Evolutionary conservation across 805 yeast genomes (phyloP), one percentile per base, ranked within the genome.

Genomic region (Limtongia smithiae): DNA sequence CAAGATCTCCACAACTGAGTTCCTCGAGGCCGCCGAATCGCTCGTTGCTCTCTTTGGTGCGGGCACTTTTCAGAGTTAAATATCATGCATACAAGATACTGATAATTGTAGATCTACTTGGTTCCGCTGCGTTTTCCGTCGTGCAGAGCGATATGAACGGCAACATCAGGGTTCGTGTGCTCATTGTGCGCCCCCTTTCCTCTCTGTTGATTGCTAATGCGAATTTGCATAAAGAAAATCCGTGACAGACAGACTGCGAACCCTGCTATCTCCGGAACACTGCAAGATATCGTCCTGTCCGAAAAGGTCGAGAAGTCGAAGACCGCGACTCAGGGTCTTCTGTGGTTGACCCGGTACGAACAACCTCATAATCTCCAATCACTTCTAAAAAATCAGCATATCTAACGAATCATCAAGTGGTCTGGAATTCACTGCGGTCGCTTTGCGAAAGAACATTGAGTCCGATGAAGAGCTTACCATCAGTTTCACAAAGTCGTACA

Each of bases 141-240:
- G 96, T 88, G 50, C 94, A 86, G 66, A 83, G 75, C 58, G 96
- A 88, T 67, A 82, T 88, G 85, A 82, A 78, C 28, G 96, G 96
- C 33, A 88, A 88, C 69, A 83, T 88, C 66, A 73, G 74, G 64
- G 66, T 62, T 38, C 1, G 59, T 44, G 22, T 31, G 12, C n/a
- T n/a, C n/a, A n/a, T n/a, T n/a, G n/a, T n/a, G n/a, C n/a, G n/a
- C n/a, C n/a, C n/a, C n/a, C n/a, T n/a, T n/a, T n/a, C n/a, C n/a
- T n/a, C n/a, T n/a, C n/a, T n/a, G n/a, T n/a, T n/a, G n/a, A n/a
- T n/a, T n/a, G n/a, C n/a, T n/a, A n/a, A n/a, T n/a, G n/a, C n/a
- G n/a, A n/a, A n/a, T n/a, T n/a, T n/a, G n/a, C n/a, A n/a, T n/a
- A n/a, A n/a, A 62, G 64, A 88, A 88, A 68, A 77, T 88, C 59